phyloP scores from a whole-genome alignment of 306 rosid species.

The Cicer judaicum region DNA sequence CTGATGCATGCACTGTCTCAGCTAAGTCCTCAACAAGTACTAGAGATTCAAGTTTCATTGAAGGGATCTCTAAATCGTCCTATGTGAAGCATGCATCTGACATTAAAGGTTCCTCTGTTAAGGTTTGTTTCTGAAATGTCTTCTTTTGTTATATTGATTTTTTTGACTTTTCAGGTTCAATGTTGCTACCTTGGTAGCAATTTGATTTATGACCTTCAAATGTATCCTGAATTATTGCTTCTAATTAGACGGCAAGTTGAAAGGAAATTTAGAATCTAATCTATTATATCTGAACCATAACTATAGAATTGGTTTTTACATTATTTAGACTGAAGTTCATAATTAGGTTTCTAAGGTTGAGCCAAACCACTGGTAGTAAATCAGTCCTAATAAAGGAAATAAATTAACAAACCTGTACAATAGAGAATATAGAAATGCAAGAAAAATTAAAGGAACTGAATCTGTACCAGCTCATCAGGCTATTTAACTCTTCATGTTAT shows the following conservation, averaged over 20 bases:
- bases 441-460: neutral
- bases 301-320: neutral
- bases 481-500: neutral
- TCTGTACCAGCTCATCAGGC: neutral
- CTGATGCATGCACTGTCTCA: slow-evolving; percentile 75
- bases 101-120: slow-evolving; percentile 85
- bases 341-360: slow-evolving; percentile 7
- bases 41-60: slow-evolving; percentile 84
- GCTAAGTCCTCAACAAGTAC: slow-evolving; percentile 62
- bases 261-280: neutral
- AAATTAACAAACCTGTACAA: neutral
- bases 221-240: slow-evolving; percentile 1
- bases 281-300: neutral
- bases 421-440: slow-evolving; percentile 13
- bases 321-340: slow-evolving; percentile 1
- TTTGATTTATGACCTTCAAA: slow-evolving; percentile 24
- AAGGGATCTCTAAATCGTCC: slow-evolving; percentile 88
- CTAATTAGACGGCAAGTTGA: neutral
- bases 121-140: slow-evolving; percentile 64
- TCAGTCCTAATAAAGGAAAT: neutral
- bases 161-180: neutral
- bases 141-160: slow-evolving; percentile 7
- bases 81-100: slow-evolving; percentile 64
- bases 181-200: neutral
- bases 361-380: slow-evolving; percentile 7